Evolutionary conservation across 352 stramenopile species (phyloP), one percentile per base, ranked within the genome.

Genomic region (Pythium chondricola): DNA sequence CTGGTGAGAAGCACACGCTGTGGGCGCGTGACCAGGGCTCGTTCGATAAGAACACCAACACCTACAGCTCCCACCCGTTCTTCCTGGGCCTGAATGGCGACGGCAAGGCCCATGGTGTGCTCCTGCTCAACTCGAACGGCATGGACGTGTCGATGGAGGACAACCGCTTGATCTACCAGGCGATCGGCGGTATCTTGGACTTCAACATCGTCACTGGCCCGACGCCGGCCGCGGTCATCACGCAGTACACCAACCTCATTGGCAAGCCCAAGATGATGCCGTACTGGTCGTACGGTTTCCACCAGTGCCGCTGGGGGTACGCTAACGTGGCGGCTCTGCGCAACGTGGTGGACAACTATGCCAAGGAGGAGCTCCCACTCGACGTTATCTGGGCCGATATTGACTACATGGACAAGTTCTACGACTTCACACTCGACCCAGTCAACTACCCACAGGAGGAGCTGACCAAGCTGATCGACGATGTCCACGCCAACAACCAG

Each of bases 281-380:
- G 21, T 83, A 83, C 65, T 86, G 71, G 71, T 69, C 69, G 33
- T 71, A 82, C 37, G 74, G 74, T 13, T 86, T 74, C 65, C 73
- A 85, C 44, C 71, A 80, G 35, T 86, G 74, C 43, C 65, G 66
- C 17, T 76, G 64, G 56, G 63, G 65, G 24, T 71, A 76, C 55
- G 52, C 47, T n/a, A 56, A 58, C 7, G 43, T 63, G 11, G 16
- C 39, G 16, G 37, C 39, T 16, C 36, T 72, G 18, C 54, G 45
- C 4, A 44, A 58, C 1, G 58, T 72, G 35, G 59, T 68, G n/a
- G 57, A 59, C 49, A 63, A 71, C 36, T 71, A 71, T 57, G 50
- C 52, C 14, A 53, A 38, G 25, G 56, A 61, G 48, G 47, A 71
- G 45, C 61, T 71, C 52, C 72, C 72, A 2, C 48, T 77, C n/a